Evolutionary conservation across 1,284 basidiomycete species (phyloP).

Genomic region (Rhodotorula sp.): DNA sequence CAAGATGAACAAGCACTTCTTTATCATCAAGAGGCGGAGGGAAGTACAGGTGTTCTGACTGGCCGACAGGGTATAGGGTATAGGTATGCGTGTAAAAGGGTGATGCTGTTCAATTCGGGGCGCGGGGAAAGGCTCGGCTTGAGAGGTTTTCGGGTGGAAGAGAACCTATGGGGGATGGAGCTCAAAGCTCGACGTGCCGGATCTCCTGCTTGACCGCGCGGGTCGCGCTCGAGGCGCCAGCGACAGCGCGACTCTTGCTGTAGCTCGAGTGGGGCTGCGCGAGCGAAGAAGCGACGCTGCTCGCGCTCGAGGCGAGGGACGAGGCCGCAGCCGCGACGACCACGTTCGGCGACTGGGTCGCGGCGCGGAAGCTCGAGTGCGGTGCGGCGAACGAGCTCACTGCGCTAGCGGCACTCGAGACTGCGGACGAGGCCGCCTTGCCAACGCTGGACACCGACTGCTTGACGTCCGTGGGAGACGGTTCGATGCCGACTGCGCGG

Average conservation of each 20-base stretch:
- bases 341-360: not conserved
- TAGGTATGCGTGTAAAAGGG: no score
- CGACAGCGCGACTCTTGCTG: conserved; percentile 14
- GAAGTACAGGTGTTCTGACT: no score
- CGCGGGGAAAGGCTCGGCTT: no score
- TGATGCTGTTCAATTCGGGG: no score
- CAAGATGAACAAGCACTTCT: no score
- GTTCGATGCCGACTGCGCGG: conserved; percentile 15
- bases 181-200: not conserved
- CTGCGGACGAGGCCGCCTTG: not conserved
- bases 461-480: conserved; percentile 21
- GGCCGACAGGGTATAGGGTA: no score
- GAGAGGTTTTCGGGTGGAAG: no score
- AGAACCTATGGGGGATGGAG: no score
- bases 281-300: conserved; percentile 3
- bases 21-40: no score
- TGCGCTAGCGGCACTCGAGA: not conserved
- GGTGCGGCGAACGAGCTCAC: not conserved
- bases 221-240: not conserved
- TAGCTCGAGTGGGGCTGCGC: conserved; percentile 21
- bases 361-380: not conserved
- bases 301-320: not conserved
- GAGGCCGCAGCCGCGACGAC: not conserved
- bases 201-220: not conserved
- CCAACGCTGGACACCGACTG: conserved; percentile 21